phyloP scores from a whole-genome alignment of 345 rosid genomes.

The Erysimum cheiranthoides region DNA sequence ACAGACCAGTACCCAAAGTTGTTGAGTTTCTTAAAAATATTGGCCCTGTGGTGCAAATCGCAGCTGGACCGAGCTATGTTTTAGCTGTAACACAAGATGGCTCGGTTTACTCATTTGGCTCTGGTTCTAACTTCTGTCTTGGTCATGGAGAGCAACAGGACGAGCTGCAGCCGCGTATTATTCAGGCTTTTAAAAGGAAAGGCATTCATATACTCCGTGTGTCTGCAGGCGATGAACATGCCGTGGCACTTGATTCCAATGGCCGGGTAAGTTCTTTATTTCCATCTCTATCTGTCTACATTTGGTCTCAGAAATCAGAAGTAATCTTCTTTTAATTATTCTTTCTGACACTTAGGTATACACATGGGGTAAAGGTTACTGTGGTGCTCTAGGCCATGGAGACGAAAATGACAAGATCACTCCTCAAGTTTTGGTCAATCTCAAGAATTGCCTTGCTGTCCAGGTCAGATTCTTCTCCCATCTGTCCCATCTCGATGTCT shows the following conservation, averaged over 20 bases:
- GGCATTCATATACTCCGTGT: conserved; percentile 78
- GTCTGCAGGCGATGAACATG: conserved; percentile 98
- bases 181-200: conserved; percentile 78
- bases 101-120: conserved; percentile 83
- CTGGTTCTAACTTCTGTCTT: conserved; percentile 89
- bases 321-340: conserved; percentile 27
- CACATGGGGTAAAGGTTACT: conserved; percentile 99
- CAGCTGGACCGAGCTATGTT: conserved; percentile 91
- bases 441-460: conserved; percentile 66
- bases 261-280: conserved; percentile 67
- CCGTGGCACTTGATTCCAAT: conserved; percentile 91
- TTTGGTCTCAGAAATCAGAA: conserved; percentile 6
- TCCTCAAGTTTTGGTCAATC: conserved; percentile 71
- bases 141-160: conserved; percentile 97
- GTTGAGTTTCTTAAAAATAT: conserved; percentile 56
- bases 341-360: conserved; percentile 61
- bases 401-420: conserved; percentile 89
- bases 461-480: conserved; percentile 60
- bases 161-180: conserved; percentile 77
- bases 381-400: conserved; percentile 98
- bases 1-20: conserved; percentile 76
- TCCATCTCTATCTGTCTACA: conserved; percentile 8
- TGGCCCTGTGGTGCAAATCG: conserved; percentile 79
- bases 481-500: conserved; percentile 2
- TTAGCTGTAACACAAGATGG: conserved; percentile 74